Base-by-base conservation (phyloP, 2,329 filamentous ascomycete species). In the Penicillium sp. region DNA sequence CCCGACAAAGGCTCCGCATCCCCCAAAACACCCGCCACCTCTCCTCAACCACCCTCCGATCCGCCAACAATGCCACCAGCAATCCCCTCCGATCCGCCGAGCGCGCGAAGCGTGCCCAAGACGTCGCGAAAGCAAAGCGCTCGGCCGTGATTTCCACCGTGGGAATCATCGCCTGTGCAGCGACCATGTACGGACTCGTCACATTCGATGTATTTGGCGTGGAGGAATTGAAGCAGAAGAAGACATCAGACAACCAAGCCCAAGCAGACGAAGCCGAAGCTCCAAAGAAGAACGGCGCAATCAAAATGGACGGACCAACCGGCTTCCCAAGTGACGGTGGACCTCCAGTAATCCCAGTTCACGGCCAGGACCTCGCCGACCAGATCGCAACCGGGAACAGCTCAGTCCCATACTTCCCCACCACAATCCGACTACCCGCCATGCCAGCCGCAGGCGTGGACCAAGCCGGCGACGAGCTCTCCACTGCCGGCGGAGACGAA, bases 311-410 rank as follows among this genome's bases (percentile, higher is more conserved):
- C 36, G 76, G 74, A 1, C 75, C 77, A 0, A 46, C 65, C 2
- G 74, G 74, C 0, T 72, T 77, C 54, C 59, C 67, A 2, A 67
- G 61, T 37, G 51, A 52, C 13, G 63, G 61, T 16, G 65, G 67
- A 14, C 64, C 70, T 0, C 71, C 71, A 0, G 57, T 74, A 9
- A 71, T 74, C 19, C 67, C 69, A 4, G 67, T 77, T 9, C 60
- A 76, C 75, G 67, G 80, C 77, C 62, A 78, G 16, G 81, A 89
- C 13, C 87, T 88, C 37, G 80, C 83, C 42, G 89, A 94, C 68
- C 79, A 94, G 39, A 87, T 96, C 0, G 83, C 88, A 14, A 96
- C 92, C 0, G 91, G 91, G 13, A 92, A 92, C 62, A 87, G 81
- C 61, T 87, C 86, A n/a, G 84, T 96, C 3, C 88, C 90, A 1